Evolutionary conservation across 2,329 filamentous ascomycete species (phyloP), one percentile per base, ranked within the genome.

Genomic region (Pleoardoris graminearum): DNA sequence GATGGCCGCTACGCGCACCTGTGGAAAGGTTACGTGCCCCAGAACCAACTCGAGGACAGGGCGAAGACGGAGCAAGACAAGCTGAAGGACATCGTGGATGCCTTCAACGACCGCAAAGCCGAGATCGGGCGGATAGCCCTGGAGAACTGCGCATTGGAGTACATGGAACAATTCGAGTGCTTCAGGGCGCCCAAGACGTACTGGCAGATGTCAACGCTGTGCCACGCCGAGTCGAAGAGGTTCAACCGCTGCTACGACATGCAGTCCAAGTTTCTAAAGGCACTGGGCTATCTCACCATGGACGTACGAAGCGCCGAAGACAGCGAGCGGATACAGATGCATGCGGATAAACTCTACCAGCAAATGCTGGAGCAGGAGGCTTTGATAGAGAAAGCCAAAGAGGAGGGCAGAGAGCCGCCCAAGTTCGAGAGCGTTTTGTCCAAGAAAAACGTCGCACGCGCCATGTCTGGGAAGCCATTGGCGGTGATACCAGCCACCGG

Each of bases 91-190:
- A 86, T 97, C 50, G 79, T 97, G 46, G 88, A 93, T 48, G 86
- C 85, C 6, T 95, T 87, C 81, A 95, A 96, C 72, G 85, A 90
- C 68, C 86, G 91, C 56, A 90, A 89, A 70, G 82, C 84, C 29
- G 82, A 85, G 50, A 89, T 97, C 56, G 90, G 89, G 25, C 81
- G 83, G 36, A 89, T 91, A 1, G 92, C 93, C 8, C 80, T 96
- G 67, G 94, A 99, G 77, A 99, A 97, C 72, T 99, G 94, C 74
- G 88, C 91, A 1, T 74, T 92, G 55, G 90, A 96, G 71, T 91
- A 97, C 76, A 81, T 90, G 69, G 87, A 87, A 53, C 87, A 95
- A 79, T 85, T 87, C 54, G 81, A 88, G 42, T 99, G 94, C 79
- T 94, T 94, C 80, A 82, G 83, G 65, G 79, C 81, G 49, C 92